Base-by-base conservation (phyloP, 208 protist species). In the Novymonas esmeraldas region DNA sequence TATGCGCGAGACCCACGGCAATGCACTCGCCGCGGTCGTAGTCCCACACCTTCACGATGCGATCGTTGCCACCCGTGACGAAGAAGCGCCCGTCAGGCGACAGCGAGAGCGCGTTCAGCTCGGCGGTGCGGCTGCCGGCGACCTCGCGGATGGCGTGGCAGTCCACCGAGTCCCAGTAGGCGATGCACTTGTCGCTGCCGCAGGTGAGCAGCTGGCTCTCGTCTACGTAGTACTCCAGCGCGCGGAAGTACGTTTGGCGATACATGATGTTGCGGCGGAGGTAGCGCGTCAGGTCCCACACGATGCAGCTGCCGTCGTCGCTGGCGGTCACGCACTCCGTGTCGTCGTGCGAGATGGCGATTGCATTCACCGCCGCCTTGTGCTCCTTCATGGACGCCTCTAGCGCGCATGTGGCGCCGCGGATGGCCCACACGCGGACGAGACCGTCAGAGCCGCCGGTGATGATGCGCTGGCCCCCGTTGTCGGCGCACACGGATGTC, bases 361-460 rank as follows among this genome's bases (percentile, higher is more conserved):
- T 90, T 11, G 81, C 74, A 61, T 98, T 98, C 11, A 98, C 84
- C 2, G 85, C 89, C 5, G 81, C 84, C 82, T 98, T 98, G 85
- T 99, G 97, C 83, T 99, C 96, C 72, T 98, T 98, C 94, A 99
- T 98, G 31, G 88, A 92, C 9, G 92, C 86, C 58, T 95, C 81
- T 54, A 99, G 81, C n/a, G 77, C 73, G 75, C 96, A 97, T 18
- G 82, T 85, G 11, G 64, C 51, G 24, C 81, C 86, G 31, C 54
- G 38, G 16, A 98, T 62, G 7, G 67, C 24, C 97, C 97, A 98
- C 38, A 98, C 84, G 2, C 97, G 92, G 38, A 98, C 95, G 58
- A 96, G 88, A 16, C 94, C 94, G 69, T 98, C 95, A 7, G 87
- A 87, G 28, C 97, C 97, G 59, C 97, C 97, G 22, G 90, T 92